Conservation (phyloP, 2,329 filamentous ascomycete species). For the Aspergillus puulaauensis region DNA sequence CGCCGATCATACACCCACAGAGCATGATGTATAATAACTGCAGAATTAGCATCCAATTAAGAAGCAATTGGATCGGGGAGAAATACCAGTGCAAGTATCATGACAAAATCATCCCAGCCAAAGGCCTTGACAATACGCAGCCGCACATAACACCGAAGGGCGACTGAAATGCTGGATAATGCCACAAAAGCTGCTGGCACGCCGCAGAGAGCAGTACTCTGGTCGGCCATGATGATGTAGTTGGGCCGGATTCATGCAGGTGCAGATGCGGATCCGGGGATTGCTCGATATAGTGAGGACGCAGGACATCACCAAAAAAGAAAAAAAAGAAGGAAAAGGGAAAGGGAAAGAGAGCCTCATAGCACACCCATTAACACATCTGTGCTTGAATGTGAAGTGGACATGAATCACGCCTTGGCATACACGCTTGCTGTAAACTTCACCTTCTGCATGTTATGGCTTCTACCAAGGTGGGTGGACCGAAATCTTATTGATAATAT, state of each 20-base stretch:
- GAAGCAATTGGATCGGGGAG: neutral
- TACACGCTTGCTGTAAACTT: too few species aligned
- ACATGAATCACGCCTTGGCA: too few species aligned
- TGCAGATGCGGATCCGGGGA: neutral
- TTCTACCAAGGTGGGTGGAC: too few species aligned
- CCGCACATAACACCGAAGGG: constrained; percentile 44
- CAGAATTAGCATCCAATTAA: neutral
- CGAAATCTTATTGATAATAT: too few species aligned
- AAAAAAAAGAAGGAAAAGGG: too few species aligned
- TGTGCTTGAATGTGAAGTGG: too few species aligned
- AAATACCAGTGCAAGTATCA: constrained; percentile 31
- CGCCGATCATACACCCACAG: constrained; percentile 21
- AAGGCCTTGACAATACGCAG: constrained; percentile 39
- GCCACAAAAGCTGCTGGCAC: constrained; percentile 39
- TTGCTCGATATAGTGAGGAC: neutral
- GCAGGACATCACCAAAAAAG: neutral
- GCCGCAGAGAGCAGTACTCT: constrained; percentile 10
- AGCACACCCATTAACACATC: too few species aligned
- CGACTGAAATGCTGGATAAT: constrained; percentile 39
- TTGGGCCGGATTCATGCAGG: neutral
- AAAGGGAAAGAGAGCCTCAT: too few species aligned
- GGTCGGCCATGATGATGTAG: constrained; percentile 6
- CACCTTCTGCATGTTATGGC: too few species aligned
- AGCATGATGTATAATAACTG: constrained; percentile 23
- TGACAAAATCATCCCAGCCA: constrained; percentile 35